Evolutionary conservation across 2,329 filamentous ascomycete species (phyloP).

Genomic region (Talaromyces sp.): DNA sequence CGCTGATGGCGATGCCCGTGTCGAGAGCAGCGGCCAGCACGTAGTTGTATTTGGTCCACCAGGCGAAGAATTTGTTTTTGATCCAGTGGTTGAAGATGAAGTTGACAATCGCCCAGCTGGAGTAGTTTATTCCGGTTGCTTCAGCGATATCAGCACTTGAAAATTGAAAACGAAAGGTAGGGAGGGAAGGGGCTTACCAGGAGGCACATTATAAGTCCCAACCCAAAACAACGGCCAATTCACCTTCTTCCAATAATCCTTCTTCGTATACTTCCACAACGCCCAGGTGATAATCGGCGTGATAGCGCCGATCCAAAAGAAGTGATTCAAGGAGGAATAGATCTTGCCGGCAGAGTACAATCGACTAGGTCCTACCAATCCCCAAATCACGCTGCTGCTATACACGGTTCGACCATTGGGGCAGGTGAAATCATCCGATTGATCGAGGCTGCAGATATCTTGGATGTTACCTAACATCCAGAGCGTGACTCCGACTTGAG

Average conservation of each 20-base stretch:
- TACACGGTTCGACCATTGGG: conserved; percentile 51
- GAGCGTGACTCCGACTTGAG: conserved; percentile 40
- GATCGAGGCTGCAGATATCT: conserved; percentile 43
- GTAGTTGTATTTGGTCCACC: conserved; percentile 49
- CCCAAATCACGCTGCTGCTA: conserved; percentile 53
- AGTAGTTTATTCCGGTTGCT: conserved; percentile 38
- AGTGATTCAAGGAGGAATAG: conserved; percentile 50
- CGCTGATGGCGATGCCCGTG: conserved; percentile 33
- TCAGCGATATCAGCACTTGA: not conserved
- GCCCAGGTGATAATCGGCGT: conserved; percentile 41
- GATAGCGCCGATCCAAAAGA: conserved; percentile 54
- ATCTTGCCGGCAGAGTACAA: conserved; percentile 50
- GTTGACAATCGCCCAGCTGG: conserved; percentile 38
- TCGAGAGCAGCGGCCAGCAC: conserved; percentile 44
- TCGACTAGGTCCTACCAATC: conserved; percentile 51
- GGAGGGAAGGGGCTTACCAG: not conserved
- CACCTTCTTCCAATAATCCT: conserved; percentile 36
- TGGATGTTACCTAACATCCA: conserved; percentile 44
- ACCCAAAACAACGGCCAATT: conserved; percentile 21
- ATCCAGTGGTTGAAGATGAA: conserved; percentile 80
- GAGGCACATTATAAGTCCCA: conserved; percentile 18
- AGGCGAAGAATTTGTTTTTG: conserved; percentile 59
- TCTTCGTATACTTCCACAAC: conserved; percentile 29
- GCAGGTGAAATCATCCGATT: conserved; percentile 51
- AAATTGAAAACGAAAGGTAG: not conserved